Percentiles rank a stretch among this genome's conserved stretches.
Conservation (phyloP, 768 basidiomycete genomes). For the Tricholoma flavovirens region DNA sequence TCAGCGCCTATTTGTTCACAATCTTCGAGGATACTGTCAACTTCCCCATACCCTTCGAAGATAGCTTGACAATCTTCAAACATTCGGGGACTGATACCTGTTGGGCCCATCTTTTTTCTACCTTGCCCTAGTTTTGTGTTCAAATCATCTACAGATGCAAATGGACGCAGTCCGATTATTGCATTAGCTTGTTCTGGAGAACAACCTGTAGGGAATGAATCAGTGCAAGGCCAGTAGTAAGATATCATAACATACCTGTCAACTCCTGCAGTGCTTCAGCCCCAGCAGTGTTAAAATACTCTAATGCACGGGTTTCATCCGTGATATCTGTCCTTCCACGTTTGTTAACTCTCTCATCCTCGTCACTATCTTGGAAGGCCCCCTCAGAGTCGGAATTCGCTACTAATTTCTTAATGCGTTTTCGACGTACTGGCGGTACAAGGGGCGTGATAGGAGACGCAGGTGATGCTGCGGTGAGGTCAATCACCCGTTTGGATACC, state of each 20-base stretch:
- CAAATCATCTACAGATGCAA: slow-evolving; percentile 68
- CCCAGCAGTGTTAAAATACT: slow-evolving; percentile 63
- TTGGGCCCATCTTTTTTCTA: slow-evolving; percentile 80
- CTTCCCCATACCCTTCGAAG: slow-evolving; percentile 78
- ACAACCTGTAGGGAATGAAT: slow-evolving; percentile 48
- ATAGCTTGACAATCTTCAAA: slow-evolving; percentile 88
- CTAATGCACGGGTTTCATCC: slow-evolving; percentile 48
- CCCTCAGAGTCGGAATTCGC: slow-evolving; percentile 64
- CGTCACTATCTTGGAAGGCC: slow-evolving; percentile 45
- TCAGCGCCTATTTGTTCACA: slow-evolving; percentile 83
- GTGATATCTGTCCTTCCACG: slow-evolving; percentile 27
- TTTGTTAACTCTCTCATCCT: slow-evolving; percentile 31
- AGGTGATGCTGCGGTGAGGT: slow-evolving; percentile 27
- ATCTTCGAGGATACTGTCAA: slow-evolving; percentile 82
- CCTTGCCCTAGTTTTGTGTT: slow-evolving; percentile 72
- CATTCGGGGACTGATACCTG: slow-evolving; percentile 81
- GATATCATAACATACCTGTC: slow-evolving; percentile 46
- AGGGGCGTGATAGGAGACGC: slow-evolving; percentile 28
- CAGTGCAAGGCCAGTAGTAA: slow-evolving; percentile 1
- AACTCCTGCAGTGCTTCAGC: slow-evolving; percentile 66
- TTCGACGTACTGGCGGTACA: slow-evolving; percentile 41
- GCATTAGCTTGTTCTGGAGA: slow-evolving; percentile 72
- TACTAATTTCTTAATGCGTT: slow-evolving; percentile 54
- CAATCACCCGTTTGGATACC: slow-evolving; percentile 30
- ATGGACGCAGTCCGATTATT: slow-evolving; percentile 78